Conservation (phyloP, 768 basidiomycete species). For the Leccinum rimulosum region DNA sequence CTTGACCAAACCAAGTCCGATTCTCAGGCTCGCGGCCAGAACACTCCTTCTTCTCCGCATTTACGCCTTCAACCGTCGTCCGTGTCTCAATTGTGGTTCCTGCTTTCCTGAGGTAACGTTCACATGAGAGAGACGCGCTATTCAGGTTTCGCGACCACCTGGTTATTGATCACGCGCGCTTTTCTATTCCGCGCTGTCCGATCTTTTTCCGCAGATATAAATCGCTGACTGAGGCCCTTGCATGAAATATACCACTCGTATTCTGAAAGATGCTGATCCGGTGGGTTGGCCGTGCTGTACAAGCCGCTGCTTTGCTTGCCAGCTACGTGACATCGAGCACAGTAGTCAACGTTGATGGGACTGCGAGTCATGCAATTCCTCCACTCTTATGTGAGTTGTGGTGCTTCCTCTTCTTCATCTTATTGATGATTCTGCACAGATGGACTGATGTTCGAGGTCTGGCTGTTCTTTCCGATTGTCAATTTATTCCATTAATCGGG, state of each 20-base stretch:
- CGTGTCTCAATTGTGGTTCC: background rate
- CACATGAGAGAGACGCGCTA: background rate
- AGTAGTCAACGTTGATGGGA: slow-evolving; percentile 42
- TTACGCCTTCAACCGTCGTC: background rate
- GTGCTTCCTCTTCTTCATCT: background rate
- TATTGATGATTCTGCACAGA: slow-evolving; percentile 30
- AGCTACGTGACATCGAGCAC: slow-evolving; percentile 10
- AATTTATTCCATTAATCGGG: background rate
- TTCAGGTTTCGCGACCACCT: background rate
- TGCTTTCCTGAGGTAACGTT: background rate
- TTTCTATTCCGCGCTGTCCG: background rate
- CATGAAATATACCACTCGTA: background rate
- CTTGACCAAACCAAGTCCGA: background rate
- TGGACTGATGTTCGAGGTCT: slow-evolving; percentile 61
- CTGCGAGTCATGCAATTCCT: slow-evolving; percentile 52
- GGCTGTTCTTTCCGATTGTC: background rate
- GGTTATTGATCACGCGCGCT: slow-evolving; percentile 2
- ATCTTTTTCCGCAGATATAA: slow-evolving; percentile 9
- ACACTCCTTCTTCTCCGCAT: background rate
- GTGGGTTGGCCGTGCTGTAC: slow-evolving; percentile 2
- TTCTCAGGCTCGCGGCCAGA: background rate
- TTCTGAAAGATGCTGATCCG: slow-evolving; percentile 13
- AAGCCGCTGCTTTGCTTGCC: background rate
- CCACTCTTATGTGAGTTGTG: slow-evolving; percentile 48
- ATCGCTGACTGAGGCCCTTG: background rate